Conservation (phyloP, 2,329 filamentous ascomycete species). For the Ciborinia camelliae region DNA sequence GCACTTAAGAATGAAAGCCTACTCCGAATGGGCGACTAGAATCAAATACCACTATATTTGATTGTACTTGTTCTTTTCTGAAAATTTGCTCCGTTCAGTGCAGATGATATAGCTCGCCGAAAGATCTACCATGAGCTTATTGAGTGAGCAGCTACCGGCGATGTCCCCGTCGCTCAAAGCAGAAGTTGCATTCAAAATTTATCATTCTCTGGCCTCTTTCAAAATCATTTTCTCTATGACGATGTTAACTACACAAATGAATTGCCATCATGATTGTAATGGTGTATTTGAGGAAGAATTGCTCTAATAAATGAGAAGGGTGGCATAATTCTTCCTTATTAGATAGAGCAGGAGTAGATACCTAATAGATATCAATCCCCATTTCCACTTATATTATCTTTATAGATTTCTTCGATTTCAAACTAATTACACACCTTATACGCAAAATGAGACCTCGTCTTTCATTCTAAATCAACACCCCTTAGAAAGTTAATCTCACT, state of each 20-base stretch:
- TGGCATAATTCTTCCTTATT: not conserved
- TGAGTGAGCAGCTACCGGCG: too few relatives aligned
- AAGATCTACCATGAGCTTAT: not conserved
- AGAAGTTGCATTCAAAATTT: not conserved
- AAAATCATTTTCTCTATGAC: not conserved
- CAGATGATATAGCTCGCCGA: not conserved
- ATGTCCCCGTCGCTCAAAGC: not conserved
- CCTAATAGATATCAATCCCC: too few relatives aligned
- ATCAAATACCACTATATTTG: too few relatives aligned
- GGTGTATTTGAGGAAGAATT: not conserved
- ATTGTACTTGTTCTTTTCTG: not conserved
- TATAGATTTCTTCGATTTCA: not conserved
- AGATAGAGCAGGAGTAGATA: too few relatives aligned
- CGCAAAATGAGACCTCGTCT: not conserved
- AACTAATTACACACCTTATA: not conserved
- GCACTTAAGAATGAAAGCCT: too few relatives aligned
- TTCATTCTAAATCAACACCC: not conserved
- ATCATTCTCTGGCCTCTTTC: too few relatives aligned
- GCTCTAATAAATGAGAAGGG: not conserved
- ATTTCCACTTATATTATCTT: too few relatives aligned
- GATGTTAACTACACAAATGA: too few relatives aligned
- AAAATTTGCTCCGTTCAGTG: not conserved
- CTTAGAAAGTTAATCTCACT: not conserved
- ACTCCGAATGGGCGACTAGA: too few relatives aligned
- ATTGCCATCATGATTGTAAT: not conserved